phyloP scores from a whole-genome alignment of 768 basidiomycete genomes.

The Brasilioporus rufonigricans region DNA sequence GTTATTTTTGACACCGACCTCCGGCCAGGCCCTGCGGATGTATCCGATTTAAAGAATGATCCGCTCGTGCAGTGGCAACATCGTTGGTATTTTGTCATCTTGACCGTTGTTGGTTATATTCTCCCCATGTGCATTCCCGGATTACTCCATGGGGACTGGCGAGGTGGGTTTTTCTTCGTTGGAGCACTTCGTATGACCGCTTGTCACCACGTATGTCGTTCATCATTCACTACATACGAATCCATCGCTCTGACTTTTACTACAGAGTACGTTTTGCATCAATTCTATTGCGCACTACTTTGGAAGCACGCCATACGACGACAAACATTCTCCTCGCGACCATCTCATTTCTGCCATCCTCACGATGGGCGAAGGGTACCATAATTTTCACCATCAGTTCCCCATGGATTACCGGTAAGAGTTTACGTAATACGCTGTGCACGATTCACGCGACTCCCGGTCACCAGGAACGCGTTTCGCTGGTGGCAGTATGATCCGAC shows the following conservation, averaged over 20 bases:
- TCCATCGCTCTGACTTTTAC: background rate
- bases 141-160: constrained; percentile 70
- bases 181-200: constrained; percentile 69
- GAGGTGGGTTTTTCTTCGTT: constrained; percentile 74
- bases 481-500: constrained; percentile 77
- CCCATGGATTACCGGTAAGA: constrained; percentile 59
- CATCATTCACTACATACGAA: constrained; percentile 14
- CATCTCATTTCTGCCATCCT: constrained; percentile 78
- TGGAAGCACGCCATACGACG: constrained; percentile 79
- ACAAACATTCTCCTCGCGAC: constrained; percentile 73
- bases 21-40: constrained; percentile 67
- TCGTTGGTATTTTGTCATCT: constrained; percentile 62
- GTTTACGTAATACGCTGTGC: background rate
- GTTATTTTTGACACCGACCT: constrained; percentile 75
- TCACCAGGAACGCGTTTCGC: constrained; percentile 59
- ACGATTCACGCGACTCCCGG: constrained; percentile 5
- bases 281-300: constrained; percentile 88
- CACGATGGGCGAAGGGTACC: constrained; percentile 70
- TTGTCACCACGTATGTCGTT: constrained; percentile 71
- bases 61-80: constrained; percentile 77
- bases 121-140: constrained; percentile 71
- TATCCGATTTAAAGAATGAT: constrained; percentile 70
- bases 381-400: constrained; percentile 86
- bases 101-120: constrained; percentile 65
- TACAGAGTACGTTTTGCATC: constrained; percentile 81